phyloP scores from a whole-genome alignment of 345 rosid species.

The Salix dunnii region DNA sequence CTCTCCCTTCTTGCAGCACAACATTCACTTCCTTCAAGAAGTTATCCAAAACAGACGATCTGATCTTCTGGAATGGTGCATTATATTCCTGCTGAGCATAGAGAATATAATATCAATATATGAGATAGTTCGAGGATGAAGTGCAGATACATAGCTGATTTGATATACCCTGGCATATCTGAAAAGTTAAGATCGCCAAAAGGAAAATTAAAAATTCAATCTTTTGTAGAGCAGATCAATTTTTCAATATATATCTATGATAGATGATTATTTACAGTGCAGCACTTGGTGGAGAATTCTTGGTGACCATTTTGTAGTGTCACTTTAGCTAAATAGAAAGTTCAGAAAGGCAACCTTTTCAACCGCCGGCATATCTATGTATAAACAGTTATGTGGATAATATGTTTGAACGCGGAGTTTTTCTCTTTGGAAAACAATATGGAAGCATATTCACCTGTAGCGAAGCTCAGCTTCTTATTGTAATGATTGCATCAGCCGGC shows the following conservation, averaged over 20 bases:
- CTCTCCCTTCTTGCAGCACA: constrained; percentile 56
- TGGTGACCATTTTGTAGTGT: neutral
- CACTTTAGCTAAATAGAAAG: neutral
- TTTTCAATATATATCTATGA: neutral
- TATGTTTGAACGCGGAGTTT: neutral
- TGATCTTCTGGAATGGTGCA: constrained; percentile 84
- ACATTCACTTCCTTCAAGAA: constrained; percentile 90
- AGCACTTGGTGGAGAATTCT: neutral
- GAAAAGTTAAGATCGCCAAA: neutral
- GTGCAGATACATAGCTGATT: constrained; percentile 23
- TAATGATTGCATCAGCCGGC: neutral
- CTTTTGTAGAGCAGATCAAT: neutral
- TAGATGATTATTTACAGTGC: neutral
- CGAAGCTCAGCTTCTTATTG: neutral
- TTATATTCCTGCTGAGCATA: constrained; percentile 66
- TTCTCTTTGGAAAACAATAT: neutral
- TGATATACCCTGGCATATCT: neutral
- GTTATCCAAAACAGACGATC: constrained; percentile 80
- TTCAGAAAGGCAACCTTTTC: neutral
- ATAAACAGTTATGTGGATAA: neutral
- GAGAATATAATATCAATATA: constrained; percentile 70
- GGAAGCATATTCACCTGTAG: neutral
- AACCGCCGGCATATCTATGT: neutral
- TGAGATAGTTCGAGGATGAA: constrained; percentile 59
- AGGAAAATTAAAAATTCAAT: neutral